A percentile compares a stretch with the other conserved stretches of the same genome.
These are phyloP conservation scores for Nannizziopsis barbatae DNA, from an alignment of 2,329 filamentous ascomycete genomes.

Conservation along the genomic window DNA sequence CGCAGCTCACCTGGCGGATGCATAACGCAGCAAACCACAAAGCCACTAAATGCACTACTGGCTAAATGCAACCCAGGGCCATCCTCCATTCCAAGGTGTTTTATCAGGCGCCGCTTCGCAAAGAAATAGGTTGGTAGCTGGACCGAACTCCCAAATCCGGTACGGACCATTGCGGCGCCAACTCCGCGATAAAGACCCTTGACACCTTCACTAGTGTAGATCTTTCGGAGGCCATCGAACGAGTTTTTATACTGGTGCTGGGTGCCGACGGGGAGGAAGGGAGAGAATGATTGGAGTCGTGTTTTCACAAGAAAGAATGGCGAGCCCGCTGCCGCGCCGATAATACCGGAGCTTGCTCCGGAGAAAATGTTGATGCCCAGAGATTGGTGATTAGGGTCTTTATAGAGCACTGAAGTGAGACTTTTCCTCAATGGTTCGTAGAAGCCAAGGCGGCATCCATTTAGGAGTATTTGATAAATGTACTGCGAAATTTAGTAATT, in stretches of 20 bases:
- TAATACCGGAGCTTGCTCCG: conserved; percentile 75
- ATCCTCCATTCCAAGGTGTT: conserved; percentile 79
- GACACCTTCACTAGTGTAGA: conserved; percentile 66
- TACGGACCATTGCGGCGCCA: conserved; percentile 86
- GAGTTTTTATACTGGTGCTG: conserved; percentile 88
- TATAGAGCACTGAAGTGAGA: conserved; percentile 58
- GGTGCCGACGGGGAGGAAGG: conserved; percentile 88
- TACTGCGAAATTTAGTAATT: conserved; percentile 43
- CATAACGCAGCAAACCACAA: conserved; percentile 96
- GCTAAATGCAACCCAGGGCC: conserved; percentile 78
- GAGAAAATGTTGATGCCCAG: conserved; percentile 88
- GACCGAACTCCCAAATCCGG: conserved; percentile 88
- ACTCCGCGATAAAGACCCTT: conserved; percentile 81
- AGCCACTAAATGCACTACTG: conserved; percentile 80
- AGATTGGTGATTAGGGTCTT: conserved; percentile 64
- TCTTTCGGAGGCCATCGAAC: conserved; percentile 67
- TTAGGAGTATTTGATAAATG: conserved; percentile 89
- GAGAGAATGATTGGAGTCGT: conserved; percentile 82
- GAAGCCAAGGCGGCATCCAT: conserved; percentile 91
- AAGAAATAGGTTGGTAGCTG: conserved; percentile 98
- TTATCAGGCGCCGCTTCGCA: conserved; percentile 73
- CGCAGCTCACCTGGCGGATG: conserved; percentile 66
- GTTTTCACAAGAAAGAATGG: conserved; percentile 99
- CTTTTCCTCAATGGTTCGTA: conserved; percentile 83
- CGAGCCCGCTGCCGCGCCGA: conserved; percentile 84